These are phyloP conservation scores for Acacia confusa DNA, from an alignment of 306 rosid genomes.

Conservation along the genomic window DNA sequence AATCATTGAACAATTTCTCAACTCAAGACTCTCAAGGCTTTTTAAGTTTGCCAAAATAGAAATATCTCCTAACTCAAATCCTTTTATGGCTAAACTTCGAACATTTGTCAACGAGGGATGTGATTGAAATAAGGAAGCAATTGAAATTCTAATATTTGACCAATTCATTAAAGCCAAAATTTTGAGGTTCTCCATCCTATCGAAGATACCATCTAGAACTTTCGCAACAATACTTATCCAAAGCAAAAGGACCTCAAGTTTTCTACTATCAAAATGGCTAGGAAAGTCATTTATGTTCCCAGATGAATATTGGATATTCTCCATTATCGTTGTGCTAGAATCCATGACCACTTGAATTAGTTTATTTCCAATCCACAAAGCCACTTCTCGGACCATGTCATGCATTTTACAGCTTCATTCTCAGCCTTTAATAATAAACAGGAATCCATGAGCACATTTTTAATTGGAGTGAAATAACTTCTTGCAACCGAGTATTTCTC, in stretches of 20 bases:
- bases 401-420: not conserved
- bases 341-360: not conserved
- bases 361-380: not conserved
- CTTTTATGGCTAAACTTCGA: not conserved
- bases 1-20: not conserved
- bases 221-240: rapidly evolving
- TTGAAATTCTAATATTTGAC: rapidly evolving
- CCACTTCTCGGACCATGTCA: constrained; percentile 23
- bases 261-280: not conserved
- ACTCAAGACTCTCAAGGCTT: constrained; percentile 6
- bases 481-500: not conserved
- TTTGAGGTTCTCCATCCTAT: not conserved
- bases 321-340: too few relatives aligned
- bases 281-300: not conserved
- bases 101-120: not conserved
- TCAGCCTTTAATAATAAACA: not conserved
- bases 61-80: not conserved
- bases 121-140: not conserved
- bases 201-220: not conserved
- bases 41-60: constrained; percentile 2
- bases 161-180: not conserved
- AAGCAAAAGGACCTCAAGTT: constrained; percentile 12
- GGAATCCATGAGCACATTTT: not conserved
- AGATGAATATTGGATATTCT: not conserved
- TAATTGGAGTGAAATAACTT: not conserved